Conservation (phyloP, 805 yeast species). For the Hanseniaspora meyeri region DNA sequence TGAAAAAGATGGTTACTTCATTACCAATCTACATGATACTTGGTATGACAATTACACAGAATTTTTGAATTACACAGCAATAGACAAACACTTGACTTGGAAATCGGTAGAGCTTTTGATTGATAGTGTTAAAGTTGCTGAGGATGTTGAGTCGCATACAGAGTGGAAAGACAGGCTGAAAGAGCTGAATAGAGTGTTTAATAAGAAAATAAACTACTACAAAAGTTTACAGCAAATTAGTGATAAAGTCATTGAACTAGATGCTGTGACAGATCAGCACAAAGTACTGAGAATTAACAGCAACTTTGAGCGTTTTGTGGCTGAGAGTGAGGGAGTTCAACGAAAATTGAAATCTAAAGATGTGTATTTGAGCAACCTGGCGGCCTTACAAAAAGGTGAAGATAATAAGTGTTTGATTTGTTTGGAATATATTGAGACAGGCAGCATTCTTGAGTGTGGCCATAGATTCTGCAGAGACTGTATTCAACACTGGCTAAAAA, state of each 20-base stretch:
- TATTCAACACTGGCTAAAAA: constrained; percentile 56
- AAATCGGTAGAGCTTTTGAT: background rate
- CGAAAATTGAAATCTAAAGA: constrained; percentile 31
- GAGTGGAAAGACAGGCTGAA: constrained; percentile 1
- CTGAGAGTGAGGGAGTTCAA: constrained; percentile 20
- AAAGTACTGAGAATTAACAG: background rate
- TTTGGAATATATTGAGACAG: constrained; percentile 52
- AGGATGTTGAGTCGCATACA: background rate
- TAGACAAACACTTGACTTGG: background rate
- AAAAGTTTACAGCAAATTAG: constrained; percentile 75
- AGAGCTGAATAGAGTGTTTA: background rate
- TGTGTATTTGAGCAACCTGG: constrained; percentile 38
- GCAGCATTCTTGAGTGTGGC: constrained; percentile 81
- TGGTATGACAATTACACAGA: background rate
- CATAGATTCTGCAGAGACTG: constrained; percentile 83
- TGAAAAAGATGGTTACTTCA: constrained; percentile 2
- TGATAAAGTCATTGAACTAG: constrained; percentile 2
- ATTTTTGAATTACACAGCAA: background rate
- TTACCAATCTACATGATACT: background rate
- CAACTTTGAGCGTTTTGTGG: constrained; percentile 19
- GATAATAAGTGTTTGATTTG: constrained; percentile 61
- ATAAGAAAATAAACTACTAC: constrained; percentile 56
- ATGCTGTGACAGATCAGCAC: constrained; percentile 15
- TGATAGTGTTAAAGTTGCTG: background rate
- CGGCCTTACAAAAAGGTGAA: constrained; percentile 23